Evolutionary conservation across 2,329 filamentous ascomycete genomes (phyloP), one percentile per base, ranked within the genome.

Genomic region (Cryoendolithus antarcticus): DNA sequence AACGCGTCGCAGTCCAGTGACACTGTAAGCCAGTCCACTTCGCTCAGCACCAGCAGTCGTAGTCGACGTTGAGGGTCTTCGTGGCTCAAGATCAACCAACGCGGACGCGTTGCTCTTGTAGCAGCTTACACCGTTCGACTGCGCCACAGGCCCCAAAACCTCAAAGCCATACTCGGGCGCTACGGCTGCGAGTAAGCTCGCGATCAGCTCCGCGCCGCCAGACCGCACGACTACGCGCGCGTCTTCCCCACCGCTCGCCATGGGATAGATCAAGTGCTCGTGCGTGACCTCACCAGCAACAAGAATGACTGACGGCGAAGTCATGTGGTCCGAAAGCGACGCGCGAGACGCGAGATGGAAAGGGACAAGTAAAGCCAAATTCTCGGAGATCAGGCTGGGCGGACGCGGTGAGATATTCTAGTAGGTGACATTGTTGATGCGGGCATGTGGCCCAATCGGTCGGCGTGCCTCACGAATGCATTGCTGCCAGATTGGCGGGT

Each of bases 261-360:
- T 54, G n/a, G 51, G 53, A 44, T 52, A 56, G 33, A 58, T 39
- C 24, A 58, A 42, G 35, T 57, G 54, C 34, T 58, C 50, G 43
- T 55, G 55, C 9, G 54, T 55, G 24, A 58, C 53, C 34, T 46
- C 49, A 32, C 55, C 55, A 29, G 53, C 55, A 32, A 57, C 55
- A 32, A 55, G 46, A 41, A 58, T 38, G 35, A 32, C 38, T 13
- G 30, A 32, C 12, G 38, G 30, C 30, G 35, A 41, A 41, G 39
- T 38, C 39, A 41, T 41, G 34, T 32, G 12, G 12, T 32, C 19
- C 19, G 19, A 21, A 21, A 21, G 19, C 19, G 19, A 21, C 19
- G 19, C 19, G 19, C 19, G 19, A 21, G 3, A 21, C 19, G 19
- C 19, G 19, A 21, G 19, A 21, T 3, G 19, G 3, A 21, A 21